phyloP scores from a whole-genome alignment of 306 rosid species.

The Vicia sativa region DNA sequence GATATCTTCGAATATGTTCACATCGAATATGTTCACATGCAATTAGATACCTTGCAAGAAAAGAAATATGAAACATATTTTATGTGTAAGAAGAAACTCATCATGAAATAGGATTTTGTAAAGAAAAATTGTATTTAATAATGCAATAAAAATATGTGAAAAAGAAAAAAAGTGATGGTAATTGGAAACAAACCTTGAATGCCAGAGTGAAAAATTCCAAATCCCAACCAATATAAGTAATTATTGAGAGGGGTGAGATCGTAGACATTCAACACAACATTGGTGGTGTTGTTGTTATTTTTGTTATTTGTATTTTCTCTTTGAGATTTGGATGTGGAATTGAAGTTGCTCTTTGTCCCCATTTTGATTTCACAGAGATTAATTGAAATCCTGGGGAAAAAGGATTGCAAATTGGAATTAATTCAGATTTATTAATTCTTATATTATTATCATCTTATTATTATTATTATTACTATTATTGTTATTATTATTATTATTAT shows the following conservation, averaged over 20 bases:
- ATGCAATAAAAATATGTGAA: neutral
- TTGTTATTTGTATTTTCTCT: slow-evolving; percentile 27
- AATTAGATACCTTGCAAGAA: too few species aligned
- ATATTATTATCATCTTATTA: neutral
- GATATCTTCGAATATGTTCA: too few species aligned
- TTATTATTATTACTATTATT: neutral
- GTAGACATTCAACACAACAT: slow-evolving; percentile 74
- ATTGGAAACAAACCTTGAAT: slow-evolving; percentile 65
- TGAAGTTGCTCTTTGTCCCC: slow-evolving; percentile 54
- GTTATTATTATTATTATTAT: too few species aligned
- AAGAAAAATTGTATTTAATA: neutral
- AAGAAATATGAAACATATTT: neutral
- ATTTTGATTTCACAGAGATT: slow-evolving; percentile 41
- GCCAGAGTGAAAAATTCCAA: slow-evolving; percentile 92
- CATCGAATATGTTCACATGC: too few species aligned
- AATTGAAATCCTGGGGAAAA: slow-evolving; percentile 29
- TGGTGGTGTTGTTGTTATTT: slow-evolving; percentile 27
- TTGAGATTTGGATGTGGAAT: slow-evolving; percentile 40
- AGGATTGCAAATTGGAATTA: slow-evolving; percentile 2
- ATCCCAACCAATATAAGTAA: slow-evolving; percentile 80
- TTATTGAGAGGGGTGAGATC: slow-evolving; percentile 86
- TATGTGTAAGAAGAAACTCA: neutral
- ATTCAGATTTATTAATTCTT: slow-evolving; percentile 11
- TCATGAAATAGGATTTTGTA: too few species aligned
- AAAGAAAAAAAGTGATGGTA: neutral